A percentile compares a stretch with the other conserved stretches of the same genome.
These are phyloP conservation scores for Lindgomyces ingoldianus DNA, from an alignment of 495 filamentous ascomycete species.

Conservation along the genomic window DNA sequence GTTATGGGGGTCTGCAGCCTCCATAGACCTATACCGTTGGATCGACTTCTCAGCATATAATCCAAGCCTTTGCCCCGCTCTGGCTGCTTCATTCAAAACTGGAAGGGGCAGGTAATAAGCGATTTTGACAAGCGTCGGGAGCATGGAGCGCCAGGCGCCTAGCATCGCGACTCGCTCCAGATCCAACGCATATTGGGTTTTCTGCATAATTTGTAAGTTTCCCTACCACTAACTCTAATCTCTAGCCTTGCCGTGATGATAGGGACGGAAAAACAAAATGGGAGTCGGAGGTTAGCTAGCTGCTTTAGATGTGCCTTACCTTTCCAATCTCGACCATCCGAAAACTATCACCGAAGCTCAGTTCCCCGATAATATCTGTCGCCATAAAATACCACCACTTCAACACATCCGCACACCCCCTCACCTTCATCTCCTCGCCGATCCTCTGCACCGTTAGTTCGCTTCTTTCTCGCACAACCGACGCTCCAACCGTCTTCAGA, in stretches of 20 bases:
- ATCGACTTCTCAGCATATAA: slow-evolving; percentile 9
- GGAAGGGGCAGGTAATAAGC: neutral
- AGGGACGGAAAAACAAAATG: neutral
- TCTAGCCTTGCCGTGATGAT: neutral
- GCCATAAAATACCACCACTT: slow-evolving; percentile 62
- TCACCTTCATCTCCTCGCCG: neutral
- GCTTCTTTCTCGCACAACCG: neutral
- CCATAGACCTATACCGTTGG: neutral
- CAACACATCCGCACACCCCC: slow-evolving; percentile 48
- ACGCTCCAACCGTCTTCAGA: neutral
- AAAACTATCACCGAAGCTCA: slow-evolving; percentile 62
- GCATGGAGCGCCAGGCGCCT: neutral
- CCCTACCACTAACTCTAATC: no score
- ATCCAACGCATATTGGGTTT: slow-evolving; percentile 6
- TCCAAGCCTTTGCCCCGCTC: neutral
- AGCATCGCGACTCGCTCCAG: neutral
- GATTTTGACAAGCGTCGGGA: slow-evolving; percentile 1
- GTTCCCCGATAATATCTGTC: slow-evolving; percentile 57
- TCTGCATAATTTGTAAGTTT: neutral
- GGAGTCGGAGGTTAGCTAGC: neutral
- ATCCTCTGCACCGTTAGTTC: slow-evolving; percentile 1
- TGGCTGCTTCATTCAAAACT: neutral
- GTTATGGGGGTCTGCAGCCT: slow-evolving; percentile 11
- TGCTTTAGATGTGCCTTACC: slow-evolving; percentile 31
- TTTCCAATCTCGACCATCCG: slow-evolving; percentile 54